A percentile compares a stretch with the other conserved stretches of the same genome.
Conservation (phyloP, 1,139 yeast genomes). For the Saccharomyces pastorianus region DNA sequence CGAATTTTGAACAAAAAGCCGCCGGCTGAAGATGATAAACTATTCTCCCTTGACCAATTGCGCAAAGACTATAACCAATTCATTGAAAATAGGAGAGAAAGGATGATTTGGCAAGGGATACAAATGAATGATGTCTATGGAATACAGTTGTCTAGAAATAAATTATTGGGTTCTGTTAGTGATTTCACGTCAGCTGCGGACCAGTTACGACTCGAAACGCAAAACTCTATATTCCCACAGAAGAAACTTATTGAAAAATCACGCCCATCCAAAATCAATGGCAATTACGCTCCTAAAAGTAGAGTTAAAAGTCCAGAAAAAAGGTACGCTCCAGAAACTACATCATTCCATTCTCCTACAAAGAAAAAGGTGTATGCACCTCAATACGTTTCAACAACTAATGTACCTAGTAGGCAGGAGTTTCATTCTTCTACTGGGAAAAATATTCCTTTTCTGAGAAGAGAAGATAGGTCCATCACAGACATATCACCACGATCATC, state of each 20-base stretch:
- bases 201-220: conserved; percentile 10
- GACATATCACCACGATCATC: neutral
- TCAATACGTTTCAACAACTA: neutral
- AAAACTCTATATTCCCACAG: neutral
- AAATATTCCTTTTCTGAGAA: neutral
- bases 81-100: conserved; percentile 23
- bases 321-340: conserved; percentile 2
- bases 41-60: conserved; percentile 23
- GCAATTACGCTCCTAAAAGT: neutral
- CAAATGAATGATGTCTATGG: conserved; percentile 15
- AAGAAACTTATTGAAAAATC: neutral
- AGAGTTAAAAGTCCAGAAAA: conserved; percentile 1
- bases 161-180: neutral
- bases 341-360: conserved; percentile 5
- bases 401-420: neutral
- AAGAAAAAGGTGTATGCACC: conserved; percentile 3
- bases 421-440: neutral
- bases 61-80: conserved; percentile 26
- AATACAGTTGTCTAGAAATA: conserved; percentile 10
- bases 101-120: conserved; percentile 27
- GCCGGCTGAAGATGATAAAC: conserved; percentile 6
- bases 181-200: conserved; percentile 27
- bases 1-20: conserved; percentile 11
- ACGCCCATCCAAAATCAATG: neutral
- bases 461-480: neutral